Base-by-base conservation (phyloP, 2,329 filamentous ascomycete species). In the Torrubiellomyces zombiae region DNA sequence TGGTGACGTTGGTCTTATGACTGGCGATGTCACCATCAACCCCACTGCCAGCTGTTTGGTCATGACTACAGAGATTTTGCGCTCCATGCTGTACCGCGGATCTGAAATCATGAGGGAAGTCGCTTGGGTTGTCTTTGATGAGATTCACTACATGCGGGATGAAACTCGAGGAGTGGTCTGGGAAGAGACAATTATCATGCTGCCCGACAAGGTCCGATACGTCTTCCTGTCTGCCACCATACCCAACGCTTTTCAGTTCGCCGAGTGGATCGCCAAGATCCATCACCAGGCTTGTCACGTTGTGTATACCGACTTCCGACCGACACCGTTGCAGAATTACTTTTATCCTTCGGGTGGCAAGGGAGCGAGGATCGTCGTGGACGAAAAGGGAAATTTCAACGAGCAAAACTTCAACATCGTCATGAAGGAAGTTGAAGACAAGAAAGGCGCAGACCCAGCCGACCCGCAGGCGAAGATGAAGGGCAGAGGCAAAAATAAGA, bases 91-190 rank as follows among this genome's bases (percentile, higher is more conserved):
- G 54, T 98, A 98, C 52, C 71, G 89, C 38, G 89, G 89, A 31
- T 95, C 89, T 0, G 89, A 98, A 56, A 95, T 98, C 36, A 98
- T 98, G 86, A 82, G 89, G 38, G 89, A 98, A 57, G 91, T 98
- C 2, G 85, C 79, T 9, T 98, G 89, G 89, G 91, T 98, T 2
- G 63, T 98, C 3, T 98, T 98, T 40, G 89, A 98, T 52, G 89
- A 98, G 52, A 92, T 98, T 33, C 89, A 98, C 53, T 98, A 98
- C 54, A 76, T 98, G 72, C 74, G 89, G 43, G 89, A 98, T 53
- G 91, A 91, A 53, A 67, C 72, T 25, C 69, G 89, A 53, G 89
- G 89, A 59, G 89, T 98, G 1, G 89, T 98, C 3, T 98, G 89
- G 89, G 89, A 98, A 51, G 89, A 98, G 58, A 95, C 89, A 19